Evolutionary conservation across 2,329 filamentous ascomycete species (phyloP), one percentile per base, ranked within the genome.

Genomic region (Ophiostoma novo-ulmi): DNA sequence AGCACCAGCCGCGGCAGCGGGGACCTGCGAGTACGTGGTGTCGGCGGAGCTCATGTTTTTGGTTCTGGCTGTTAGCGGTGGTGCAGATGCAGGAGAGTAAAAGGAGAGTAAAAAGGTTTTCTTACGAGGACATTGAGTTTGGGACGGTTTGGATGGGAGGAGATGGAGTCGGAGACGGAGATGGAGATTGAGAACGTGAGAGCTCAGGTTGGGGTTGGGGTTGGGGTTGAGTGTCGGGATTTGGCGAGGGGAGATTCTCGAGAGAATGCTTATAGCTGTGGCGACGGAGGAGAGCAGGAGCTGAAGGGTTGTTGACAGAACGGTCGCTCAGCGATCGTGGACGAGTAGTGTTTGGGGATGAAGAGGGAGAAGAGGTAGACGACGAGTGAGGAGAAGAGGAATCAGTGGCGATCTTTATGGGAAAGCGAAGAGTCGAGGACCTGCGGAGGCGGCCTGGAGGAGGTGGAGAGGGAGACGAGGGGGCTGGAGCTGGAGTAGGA

Each of bases 371-470:
- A 63, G 61, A 61, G 64, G 44, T 31, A 8, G 70, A 26, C 10
- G 68, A 52, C 5, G 38, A 48, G 41, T n/a, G 39, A 2, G 71
- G 39, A 2, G 71, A 41, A 68, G 61, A 31, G 39, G 72, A 68
- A 22, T 73, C 71, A 66, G 70, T 69, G 17, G 72, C 72, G 63
- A 74, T 65, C 66, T 73, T 72, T 58, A 74, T 71, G 41, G 73
- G 73, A 61, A 74, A 73, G 17, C 73, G 73, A 41, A 73, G 72
- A 13, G 73, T 73, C 6, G 73, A 74, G 5, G 73, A 70, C 26
- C 73, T 35, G 26, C 73, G 73, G 39, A 72, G 36, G 41, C 69
- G 66, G 6, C 68, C 70, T 26, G 71, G 71, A 13, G 66, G 55
- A 22, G 69, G 52, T 61, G 31, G 11, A 4, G 72, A 39, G 8